Evolutionary conservation across 345 rosid species (phyloP).

Genomic region (Turnera subulata): DNA sequence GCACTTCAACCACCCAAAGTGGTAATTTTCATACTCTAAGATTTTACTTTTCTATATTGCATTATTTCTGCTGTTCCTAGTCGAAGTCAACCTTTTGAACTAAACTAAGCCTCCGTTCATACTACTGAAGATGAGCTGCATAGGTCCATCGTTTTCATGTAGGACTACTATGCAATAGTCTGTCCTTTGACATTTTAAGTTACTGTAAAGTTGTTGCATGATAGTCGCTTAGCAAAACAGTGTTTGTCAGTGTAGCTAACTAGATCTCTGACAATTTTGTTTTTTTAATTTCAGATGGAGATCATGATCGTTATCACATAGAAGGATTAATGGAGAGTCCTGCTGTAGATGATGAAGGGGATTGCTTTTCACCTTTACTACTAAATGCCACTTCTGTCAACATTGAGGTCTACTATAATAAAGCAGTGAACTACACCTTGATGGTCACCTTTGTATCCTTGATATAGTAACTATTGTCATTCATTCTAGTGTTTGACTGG

Average conservation of each 20-base stretch:
- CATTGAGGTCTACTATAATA: constrained; percentile 88
- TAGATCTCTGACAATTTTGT: constrained; percentile 5
- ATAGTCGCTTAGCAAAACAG: too few relatives aligned
- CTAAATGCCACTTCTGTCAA: constrained; percentile 92
- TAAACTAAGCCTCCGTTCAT: background rate
- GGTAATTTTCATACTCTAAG: constrained; percentile 34
- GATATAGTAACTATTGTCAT: constrained; percentile 3
- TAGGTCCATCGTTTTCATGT: too few relatives aligned
- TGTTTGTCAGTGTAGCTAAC: too few relatives aligned
- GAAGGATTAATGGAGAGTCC: constrained; percentile 98
- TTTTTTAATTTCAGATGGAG: constrained; percentile 60
- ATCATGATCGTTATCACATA: constrained; percentile 60
- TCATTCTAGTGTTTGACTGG: constrained; percentile 1
- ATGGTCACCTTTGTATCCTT: constrained; percentile 99
- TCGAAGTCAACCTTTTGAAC: background rate
- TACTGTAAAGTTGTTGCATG: too few relatives aligned
- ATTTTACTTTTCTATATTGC: background rate
- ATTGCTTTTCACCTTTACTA: constrained; percentile 78
- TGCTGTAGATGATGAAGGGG: constrained; percentile 83
- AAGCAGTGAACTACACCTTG: constrained; percentile 97
- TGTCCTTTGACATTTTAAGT: too few relatives aligned
- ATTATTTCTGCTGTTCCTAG: background rate
- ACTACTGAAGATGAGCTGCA: too few relatives aligned
- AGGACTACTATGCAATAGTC: too few relatives aligned
- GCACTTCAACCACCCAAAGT: constrained; percentile 41